Base-by-base conservation (phyloP, 495 filamentous ascomycete genomes). In the Pyrenopolyporus hunteri region DNA sequence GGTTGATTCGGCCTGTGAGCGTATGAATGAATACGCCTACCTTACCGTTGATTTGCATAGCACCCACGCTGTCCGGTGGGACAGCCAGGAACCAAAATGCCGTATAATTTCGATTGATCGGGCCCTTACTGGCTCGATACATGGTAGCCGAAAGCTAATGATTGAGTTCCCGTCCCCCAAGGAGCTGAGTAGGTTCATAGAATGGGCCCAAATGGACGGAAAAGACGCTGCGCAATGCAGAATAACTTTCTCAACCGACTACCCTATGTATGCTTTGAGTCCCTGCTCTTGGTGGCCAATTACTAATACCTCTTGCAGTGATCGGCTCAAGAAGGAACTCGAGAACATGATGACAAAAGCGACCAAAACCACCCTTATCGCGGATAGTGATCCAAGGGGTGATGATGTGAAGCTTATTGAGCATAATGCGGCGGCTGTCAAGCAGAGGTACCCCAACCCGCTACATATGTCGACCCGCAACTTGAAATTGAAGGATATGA, bases 371-470 rank as follows among this genome's bases (percentile, higher is more conserved):
- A 23, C 36, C 16, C 11, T 19, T 25, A 31, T 50, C 10, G 37
- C 25, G 14, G 63, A 49, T n/a, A 25, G 52, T 8, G 19, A 28
- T 7, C 6, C 3, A 9, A 43, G 32, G 4, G 57, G 51, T 29
- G 63, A 67, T 33, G 69, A 71, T 40, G 42, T 71, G 10, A 67
- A 39, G 6, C 48, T 69, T 7, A 64, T 71, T 1, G 20, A 65
- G 44, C 53, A 67, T 14, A 71, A 71, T 22, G 14, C 9, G 7
- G 42, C 35, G 26, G 20, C 22, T 35, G 32, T 33, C 16, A 36
- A 11, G 26, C 50, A 60, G 13, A 46, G 32, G 13, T 16, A 23
- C 10, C 2, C 10, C 2, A 19, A 33, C 37, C 36, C 16, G 8
- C 23, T 40, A 16, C 42, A 35, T n/a, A 4, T 25, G 6, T 20